Conservation (phyloP, 2,329 filamentous ascomycete genomes). For the Gremmenia infestans region DNA sequence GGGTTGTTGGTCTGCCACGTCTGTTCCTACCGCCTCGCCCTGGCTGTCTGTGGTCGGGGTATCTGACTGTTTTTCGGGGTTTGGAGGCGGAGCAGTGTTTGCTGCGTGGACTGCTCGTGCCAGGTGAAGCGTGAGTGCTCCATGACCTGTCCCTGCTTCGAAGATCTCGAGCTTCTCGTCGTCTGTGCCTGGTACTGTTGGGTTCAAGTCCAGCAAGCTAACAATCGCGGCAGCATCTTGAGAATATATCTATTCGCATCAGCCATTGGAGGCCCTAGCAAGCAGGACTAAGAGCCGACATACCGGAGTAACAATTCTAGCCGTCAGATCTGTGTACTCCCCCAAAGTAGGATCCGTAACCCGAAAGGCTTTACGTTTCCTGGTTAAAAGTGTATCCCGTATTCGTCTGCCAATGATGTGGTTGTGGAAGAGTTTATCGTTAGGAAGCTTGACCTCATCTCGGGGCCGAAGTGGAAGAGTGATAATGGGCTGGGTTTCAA, state of each 20-base stretch:
- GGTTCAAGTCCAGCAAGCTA: constrained; percentile 70
- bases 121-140: constrained; percentile 69
- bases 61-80: constrained; percentile 20
- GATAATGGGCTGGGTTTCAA: constrained; percentile 27
- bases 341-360: constrained; percentile 63
- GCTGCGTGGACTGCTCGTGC: constrained; percentile 71
- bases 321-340: constrained; percentile 65
- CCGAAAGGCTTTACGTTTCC: constrained; percentile 21
- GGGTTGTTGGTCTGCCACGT: constrained; percentile 1
- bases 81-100: constrained; percentile 50
- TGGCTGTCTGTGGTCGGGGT: background rate
- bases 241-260: constrained; percentile 58
- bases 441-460: constrained; percentile 30
- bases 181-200: constrained; percentile 55
- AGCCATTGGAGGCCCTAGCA: background rate
- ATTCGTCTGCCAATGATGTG: constrained; percentile 28
- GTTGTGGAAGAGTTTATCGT: constrained; percentile 35
- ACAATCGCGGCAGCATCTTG: constrained; percentile 72
- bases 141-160: constrained; percentile 82
- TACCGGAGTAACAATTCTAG: constrained; percentile 71
- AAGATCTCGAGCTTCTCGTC: constrained; percentile 62
- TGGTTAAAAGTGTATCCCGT: constrained; percentile 17
- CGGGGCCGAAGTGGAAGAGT: constrained; percentile 37
- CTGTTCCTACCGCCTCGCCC: background rate
- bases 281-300: constrained; percentile 3